Conservation (phyloP, 129 eudicot species). For the Sambucus nigra region DNA sequence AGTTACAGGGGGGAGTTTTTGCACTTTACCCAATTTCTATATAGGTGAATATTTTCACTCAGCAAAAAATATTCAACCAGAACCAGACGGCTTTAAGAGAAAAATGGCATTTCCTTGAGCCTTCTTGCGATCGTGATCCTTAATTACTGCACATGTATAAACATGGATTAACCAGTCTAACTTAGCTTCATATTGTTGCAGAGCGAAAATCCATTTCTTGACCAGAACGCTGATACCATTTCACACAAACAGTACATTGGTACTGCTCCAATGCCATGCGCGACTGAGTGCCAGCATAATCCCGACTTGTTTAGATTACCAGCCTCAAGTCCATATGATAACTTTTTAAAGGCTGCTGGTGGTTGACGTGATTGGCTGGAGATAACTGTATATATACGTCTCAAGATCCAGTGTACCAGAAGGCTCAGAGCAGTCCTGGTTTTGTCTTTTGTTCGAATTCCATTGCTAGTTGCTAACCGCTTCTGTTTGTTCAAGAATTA, state of each 20-base stretch:
- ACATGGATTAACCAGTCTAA: not conserved
- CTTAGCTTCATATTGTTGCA: slow-evolving; percentile 12
- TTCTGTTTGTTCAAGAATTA: no score
- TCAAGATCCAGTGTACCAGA: not conserved
- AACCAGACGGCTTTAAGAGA: not conserved
- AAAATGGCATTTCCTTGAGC: not conserved
- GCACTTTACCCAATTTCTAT: no score
- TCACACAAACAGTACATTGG: not conserved
- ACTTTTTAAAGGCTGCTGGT: slow-evolving; percentile 61
- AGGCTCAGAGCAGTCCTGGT: no score
- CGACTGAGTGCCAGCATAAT: slow-evolving; percentile 25
- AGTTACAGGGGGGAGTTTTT: slow-evolving; percentile 9
- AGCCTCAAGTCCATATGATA: slow-evolving; percentile 64
- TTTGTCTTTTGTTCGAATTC: not conserved
- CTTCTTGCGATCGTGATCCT: not conserved
- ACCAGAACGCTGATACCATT: not conserved
- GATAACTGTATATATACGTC: not conserved
- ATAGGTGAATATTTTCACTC: no score
- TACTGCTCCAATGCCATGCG: slow-evolving; percentile 20
- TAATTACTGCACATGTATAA: not conserved
- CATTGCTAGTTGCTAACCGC: not conserved
- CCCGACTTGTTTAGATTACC: slow-evolving; percentile 45
- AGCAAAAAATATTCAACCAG: no score
- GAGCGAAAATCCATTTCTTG: slow-evolving; percentile 21
- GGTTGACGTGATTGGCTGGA: slow-evolving; percentile 11